phyloP scores from a whole-genome alignment of 1,284 basidiomycete genomes.

The Amylostereum areolatum region DNA sequence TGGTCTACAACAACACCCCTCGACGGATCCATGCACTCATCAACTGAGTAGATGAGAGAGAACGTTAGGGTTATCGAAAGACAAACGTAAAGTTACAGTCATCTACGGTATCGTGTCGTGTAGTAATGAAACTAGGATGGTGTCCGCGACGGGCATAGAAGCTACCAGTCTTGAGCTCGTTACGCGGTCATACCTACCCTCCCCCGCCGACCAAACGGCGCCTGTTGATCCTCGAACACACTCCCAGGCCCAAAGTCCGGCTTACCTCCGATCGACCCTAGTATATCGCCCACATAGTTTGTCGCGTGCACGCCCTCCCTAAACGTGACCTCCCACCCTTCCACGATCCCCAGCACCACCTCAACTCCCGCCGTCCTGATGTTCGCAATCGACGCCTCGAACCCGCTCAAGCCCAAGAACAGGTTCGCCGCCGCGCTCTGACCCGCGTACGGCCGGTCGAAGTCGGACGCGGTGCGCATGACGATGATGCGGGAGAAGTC shows the following conservation, averaged over 20 bases:
- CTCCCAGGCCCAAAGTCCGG: slow-evolving; percentile 18
- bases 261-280: slow-evolving; percentile 21
- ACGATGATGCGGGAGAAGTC: slow-evolving; percentile 41
- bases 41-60: no score
- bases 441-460: slow-evolving; percentile 33
- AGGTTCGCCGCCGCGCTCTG: slow-evolving; percentile 18
- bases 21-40: no score
- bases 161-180: no score
- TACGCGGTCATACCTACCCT: no score
- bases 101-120: no score
- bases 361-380: slow-evolving; percentile 23
- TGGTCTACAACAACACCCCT: no score
- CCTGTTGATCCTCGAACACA: no score
- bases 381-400: slow-evolving; percentile 20
- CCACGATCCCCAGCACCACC: slow-evolving; percentile 24
- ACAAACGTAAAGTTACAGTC: no score
- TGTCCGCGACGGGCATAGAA: no score
- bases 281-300: slow-evolving; percentile 28
- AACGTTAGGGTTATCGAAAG: no score
- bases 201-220: no score
- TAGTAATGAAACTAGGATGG: no score
- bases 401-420: slow-evolving; percentile 15
- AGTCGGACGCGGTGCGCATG: slow-evolving; percentile 39
- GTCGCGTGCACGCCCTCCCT: slow-evolving; percentile 19
- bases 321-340: slow-evolving; percentile 21